Percentiles rank a stretch among this genome's conserved stretches.
phyloP scores from a whole-genome alignment of 164 flowering plant species.

The Umbellularia californica region DNA sequence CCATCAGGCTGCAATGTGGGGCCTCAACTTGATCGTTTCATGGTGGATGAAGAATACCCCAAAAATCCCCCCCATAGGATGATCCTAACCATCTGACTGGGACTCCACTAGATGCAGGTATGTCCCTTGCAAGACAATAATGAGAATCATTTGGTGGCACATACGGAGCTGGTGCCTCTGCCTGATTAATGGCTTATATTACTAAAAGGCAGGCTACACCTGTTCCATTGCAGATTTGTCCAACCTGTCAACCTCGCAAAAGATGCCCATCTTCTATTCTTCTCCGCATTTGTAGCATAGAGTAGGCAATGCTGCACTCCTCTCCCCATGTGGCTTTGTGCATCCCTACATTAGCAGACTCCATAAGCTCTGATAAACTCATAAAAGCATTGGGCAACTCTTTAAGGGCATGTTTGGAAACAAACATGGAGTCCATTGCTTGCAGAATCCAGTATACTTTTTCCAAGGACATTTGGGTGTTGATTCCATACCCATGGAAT shows the following conservation, averaged over 20 bases:
- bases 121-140: not conserved
- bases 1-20: not conserved
- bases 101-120: not conserved
- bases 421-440: too few species aligned
- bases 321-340: constrained; percentile 38
- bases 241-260: constrained; percentile 76
- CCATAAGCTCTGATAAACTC: constrained; percentile 4
- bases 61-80: not conserved
- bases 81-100: not conserved
- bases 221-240: constrained; percentile 42
- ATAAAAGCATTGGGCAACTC: not conserved
- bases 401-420: not conserved
- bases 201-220: not conserved
- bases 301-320: constrained; percentile 27
- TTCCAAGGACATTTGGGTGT: too few species aligned
- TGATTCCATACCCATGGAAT: too few species aligned
- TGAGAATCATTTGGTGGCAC: not conserved
- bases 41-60: not conserved
- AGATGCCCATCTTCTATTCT: constrained; percentile 74
- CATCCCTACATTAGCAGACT: constrained; percentile 44
- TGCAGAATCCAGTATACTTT: too few species aligned
- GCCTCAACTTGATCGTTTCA: not conserved
- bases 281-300: constrained; percentile 71
- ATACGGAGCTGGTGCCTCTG: too few species aligned
- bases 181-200: not conserved